These are phyloP conservation scores for Ustilago nuda DNA, from an alignment of 1,284 basidiomycete species.

Conservation along the genomic window DNA sequence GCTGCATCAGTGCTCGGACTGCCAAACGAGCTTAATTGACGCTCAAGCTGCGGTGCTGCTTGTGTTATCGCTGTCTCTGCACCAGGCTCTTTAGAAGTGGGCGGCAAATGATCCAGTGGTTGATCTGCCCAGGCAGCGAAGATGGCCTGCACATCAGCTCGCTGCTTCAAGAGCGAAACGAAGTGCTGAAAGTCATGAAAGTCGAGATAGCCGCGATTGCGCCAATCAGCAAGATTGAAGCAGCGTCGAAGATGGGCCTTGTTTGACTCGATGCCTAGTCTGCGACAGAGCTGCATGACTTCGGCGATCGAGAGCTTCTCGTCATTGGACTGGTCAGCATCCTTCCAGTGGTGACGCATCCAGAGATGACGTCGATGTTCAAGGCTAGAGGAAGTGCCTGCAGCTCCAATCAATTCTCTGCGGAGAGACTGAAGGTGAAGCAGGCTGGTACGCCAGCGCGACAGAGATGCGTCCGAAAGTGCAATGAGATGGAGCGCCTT, in stretches of 20 bases:
- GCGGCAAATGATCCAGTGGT: constrained; percentile 11
- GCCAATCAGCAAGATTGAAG: constrained; percentile 82
- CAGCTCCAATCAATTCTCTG: constrained; percentile 52
- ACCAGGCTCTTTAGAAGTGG: background rate
- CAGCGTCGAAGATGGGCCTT: constrained; percentile 75
- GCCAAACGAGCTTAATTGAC: background rate
- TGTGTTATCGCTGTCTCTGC: background rate
- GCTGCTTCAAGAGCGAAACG: constrained; percentile 83
- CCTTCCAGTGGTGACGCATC: constrained; percentile 86
- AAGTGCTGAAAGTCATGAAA: constrained; percentile 86
- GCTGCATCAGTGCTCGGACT: background rate
- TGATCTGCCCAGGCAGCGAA: constrained; percentile 57
- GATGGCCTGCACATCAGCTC: constrained; percentile 80
- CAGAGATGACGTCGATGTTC: constrained; percentile 79
- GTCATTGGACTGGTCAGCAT: constrained; percentile 76
- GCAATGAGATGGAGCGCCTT: constrained; percentile 93
- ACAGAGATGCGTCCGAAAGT: constrained; percentile 77
- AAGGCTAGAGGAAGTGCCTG: constrained; percentile 61
- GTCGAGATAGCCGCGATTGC: constrained; percentile 79
- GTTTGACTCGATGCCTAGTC: constrained; percentile 79
- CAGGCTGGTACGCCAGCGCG: constrained; percentile 72
- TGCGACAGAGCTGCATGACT: constrained; percentile 79
- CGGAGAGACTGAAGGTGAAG: constrained; percentile 69
- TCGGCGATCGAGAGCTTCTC: constrained; percentile 79
- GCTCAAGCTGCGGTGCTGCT: background rate